Base-by-base conservation (phyloP, 2,329 filamentous ascomycete species). In the Apiospora hydei region DNA sequence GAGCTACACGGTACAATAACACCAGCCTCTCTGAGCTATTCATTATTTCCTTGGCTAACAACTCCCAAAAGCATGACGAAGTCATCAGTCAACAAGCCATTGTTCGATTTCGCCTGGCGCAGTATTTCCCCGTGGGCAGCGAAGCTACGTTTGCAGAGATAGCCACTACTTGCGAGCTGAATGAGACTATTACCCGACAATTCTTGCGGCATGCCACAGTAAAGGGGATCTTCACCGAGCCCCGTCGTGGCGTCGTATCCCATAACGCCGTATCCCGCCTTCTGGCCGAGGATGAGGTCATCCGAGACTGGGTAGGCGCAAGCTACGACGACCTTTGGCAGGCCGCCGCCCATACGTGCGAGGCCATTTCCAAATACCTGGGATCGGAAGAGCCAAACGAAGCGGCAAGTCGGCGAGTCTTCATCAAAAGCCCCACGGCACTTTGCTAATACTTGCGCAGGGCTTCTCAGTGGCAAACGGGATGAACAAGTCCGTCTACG, bases 171-270 rank as follows among this genome's bases (percentile, higher is more conserved):
- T 71, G 73, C 13, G 72, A 74, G 6, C 74, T 79, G 1, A 67
- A 41, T 10, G 73, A 76, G 46, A 38, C 49, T 76, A n/a, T 73
- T 73, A 7, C 77, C 24, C 82, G 84, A 34, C 51, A 26, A 11
- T 73, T 85, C 0, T 66, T 84, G 44, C 83, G 83, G 13, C 79
- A 82, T 53, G 82, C 82, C 34, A 82, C 83, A 72, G 78, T 80
- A 0, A 82, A 83, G 72, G 79, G 80, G 64, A 74, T 85, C 30
- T 85, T 86, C 71, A 71, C 73, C 38, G 84, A 86, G 74, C 82
- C 81, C 0, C 71, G 76, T n/a, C 74, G 77, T 3, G 83, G 81
- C 6, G 75, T 77, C 11, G 82, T 86, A 5, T 80, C 81, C 2
- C 85, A 86, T 73, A 85, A 82, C 24, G 51, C 51, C 24, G 51